phyloP scores from a whole-genome alignment of 179 eudicot species.

The Nepenthes alata region DNA sequence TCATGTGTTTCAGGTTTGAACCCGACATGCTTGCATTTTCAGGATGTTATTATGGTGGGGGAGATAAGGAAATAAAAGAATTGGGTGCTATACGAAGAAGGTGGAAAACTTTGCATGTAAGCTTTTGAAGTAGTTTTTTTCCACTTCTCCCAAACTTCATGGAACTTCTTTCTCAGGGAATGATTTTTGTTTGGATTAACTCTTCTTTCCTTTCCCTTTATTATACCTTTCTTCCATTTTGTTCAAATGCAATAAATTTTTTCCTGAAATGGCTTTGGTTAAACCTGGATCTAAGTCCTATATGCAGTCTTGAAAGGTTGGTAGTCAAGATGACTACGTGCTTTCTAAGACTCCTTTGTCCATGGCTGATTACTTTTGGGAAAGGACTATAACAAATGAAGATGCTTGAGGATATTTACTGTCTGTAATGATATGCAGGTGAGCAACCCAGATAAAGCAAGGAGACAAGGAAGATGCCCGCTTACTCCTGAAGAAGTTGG shows the following conservation, averaged over 20 bases:
- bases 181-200: not conserved
- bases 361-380: too few relatives aligned
- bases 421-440: slow-evolving; percentile 30
- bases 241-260: too few relatives aligned
- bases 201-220: too few relatives aligned
- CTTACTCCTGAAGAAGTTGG: slow-evolving; percentile 98
- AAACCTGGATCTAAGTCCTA: not conserved
- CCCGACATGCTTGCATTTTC: slow-evolving; percentile 99
- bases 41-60: slow-evolving; percentile 97
- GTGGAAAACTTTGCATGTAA: slow-evolving; percentile 98
- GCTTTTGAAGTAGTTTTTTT: slow-evolving; percentile 2
- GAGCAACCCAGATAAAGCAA: slow-evolving; percentile 69
- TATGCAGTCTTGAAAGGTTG: too few relatives aligned
- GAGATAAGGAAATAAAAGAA: slow-evolving; percentile 79
- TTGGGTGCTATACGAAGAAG: slow-evolving; percentile 72
- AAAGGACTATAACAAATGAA: too few relatives aligned
- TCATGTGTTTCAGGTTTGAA: slow-evolving; percentile 63
- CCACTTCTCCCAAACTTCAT: too few relatives aligned
- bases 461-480: slow-evolving; percentile 96
- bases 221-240: too few relatives aligned
- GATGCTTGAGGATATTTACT: not conserved
- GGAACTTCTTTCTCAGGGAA: not conserved
- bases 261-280: too few relatives aligned
- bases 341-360: too few relatives aligned
- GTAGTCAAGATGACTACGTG: too few relatives aligned